phyloP scores from a whole-genome alignment of 139 green algal species.

The Trebouxia sp. region DNA sequence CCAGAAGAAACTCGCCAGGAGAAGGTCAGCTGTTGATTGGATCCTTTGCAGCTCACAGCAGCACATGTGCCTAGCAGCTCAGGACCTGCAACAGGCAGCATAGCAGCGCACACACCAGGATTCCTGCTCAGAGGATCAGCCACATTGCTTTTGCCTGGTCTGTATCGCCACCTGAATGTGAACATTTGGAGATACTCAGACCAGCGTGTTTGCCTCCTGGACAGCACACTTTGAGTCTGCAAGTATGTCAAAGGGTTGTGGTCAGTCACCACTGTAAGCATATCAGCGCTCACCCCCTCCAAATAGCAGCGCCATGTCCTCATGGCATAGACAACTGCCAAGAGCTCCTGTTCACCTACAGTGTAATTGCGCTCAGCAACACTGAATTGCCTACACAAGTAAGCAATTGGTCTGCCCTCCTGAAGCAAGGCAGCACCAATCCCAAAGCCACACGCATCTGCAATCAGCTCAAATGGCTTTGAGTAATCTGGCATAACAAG shows the following conservation, averaged over 20 bases:
- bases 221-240: constrained; percentile 16
- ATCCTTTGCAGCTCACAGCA: neutral
- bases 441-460: constrained; percentile 36
- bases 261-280: constrained; percentile 19
- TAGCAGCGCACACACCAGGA: neutral
- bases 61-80: neutral
- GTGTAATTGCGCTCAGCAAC: neutral
- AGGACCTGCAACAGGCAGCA: constrained; percentile 8
- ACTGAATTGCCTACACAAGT: neutral
- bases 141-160: constrained; percentile 35
- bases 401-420: constrained; percentile 6
- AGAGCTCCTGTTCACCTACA: neutral
- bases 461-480: constrained; percentile 37
- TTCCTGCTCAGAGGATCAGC: constrained; percentile 41
- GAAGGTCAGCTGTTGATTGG: constrained; percentile 4
- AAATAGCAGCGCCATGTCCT: neutral
- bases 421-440: constrained; percentile 47
- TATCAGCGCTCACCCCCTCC: constrained; percentile 10
- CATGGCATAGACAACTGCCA: neutral
- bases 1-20: neutral
- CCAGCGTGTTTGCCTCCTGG: constrained; percentile 40
- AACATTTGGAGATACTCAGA: constrained; percentile 33
- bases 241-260: constrained; percentile 18
- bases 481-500: constrained; percentile 18
- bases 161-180: constrained; percentile 36